Percentiles rank a stretch among this genome's conserved stretches.
Evolutionary conservation across 805 yeast genomes (phyloP).

Genomic region (Ascoidea asiatica): DNA sequence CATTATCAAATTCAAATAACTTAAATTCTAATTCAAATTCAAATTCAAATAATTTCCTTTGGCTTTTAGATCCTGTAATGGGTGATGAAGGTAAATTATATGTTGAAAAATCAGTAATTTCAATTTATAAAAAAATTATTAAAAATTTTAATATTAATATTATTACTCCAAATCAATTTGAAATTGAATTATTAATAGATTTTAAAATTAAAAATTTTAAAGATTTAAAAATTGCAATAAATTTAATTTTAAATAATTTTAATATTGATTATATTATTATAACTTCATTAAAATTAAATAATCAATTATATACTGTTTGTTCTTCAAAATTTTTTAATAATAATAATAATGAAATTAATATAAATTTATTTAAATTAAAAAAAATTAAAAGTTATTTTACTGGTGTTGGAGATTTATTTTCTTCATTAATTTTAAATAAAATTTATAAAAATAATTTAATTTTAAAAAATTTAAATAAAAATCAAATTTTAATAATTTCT

Average conservation of each 20-base stretch:
- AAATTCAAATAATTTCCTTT: constrained; percentile 22
- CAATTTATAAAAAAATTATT: constrained; percentile 39
- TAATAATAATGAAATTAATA: constrained; percentile 3
- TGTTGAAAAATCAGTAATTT: constrained; percentile 45
- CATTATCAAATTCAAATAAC: constrained; percentile 20
- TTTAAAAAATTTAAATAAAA: constrained; percentile 17
- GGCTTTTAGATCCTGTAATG: constrained; percentile 69
- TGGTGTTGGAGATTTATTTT: constrained; percentile 89
- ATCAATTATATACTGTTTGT: constrained; percentile 11
- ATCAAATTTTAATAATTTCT: constrained; percentile 17
- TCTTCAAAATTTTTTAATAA: constrained; percentile 7
- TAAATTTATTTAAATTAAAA: constrained; percentile 1
- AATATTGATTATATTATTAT: constrained; percentile 50
- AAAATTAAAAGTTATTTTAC: constrained; percentile 57
- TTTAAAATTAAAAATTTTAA: constrained; percentile 25
- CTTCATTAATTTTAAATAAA: constrained; percentile 64
- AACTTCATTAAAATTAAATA: constrained; percentile 34
- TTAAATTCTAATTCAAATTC: no score
- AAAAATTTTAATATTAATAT: constrained; percentile 40
- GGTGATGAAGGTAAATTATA: constrained; percentile 67
- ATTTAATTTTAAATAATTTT: constrained; percentile 31
- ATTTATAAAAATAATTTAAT: constrained; percentile 23
- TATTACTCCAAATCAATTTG: constrained; percentile 87
- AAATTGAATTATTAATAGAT: constrained; percentile 59
- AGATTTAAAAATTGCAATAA: constrained; percentile 32